Conservation (phyloP, 2,329 filamentous ascomycete genomes). For the Colletotrichum scovillei region DNA sequence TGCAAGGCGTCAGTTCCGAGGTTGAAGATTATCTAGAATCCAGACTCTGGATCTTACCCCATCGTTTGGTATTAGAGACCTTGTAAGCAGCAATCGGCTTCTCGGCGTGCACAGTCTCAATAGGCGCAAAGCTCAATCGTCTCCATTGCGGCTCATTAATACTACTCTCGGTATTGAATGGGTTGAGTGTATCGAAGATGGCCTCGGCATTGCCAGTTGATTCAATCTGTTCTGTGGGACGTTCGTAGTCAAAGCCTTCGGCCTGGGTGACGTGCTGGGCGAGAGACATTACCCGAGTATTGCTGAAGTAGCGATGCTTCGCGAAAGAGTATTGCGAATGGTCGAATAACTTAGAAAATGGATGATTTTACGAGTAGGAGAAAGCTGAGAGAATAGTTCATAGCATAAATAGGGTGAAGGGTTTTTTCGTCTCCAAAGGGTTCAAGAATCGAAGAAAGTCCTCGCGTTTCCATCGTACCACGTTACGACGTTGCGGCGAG, state of each 20-base stretch:
- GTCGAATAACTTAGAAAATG: background rate
- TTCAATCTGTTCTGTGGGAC: slow-evolving; percentile 39
- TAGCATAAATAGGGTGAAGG: too few relatives aligned
- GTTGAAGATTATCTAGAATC: background rate
- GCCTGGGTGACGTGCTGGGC: slow-evolving; percentile 54
- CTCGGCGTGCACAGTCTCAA: slow-evolving; percentile 39
- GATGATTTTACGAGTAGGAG: background rate
- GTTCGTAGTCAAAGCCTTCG: slow-evolving; percentile 54
- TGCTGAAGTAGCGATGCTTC: too few relatives aligned
- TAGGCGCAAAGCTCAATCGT: slow-evolving; percentile 43
- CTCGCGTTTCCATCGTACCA: slow-evolving; percentile 1
- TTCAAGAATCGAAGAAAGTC: background rate
- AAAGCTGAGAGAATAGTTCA: background rate
- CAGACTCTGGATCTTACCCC: slow-evolving; percentile 35
- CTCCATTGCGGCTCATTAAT: slow-evolving; percentile 37
- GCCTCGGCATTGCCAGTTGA: slow-evolving; percentile 37
- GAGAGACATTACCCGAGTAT: slow-evolving; percentile 49
- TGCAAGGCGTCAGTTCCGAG: slow-evolving; percentile 44
- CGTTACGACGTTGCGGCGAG: background rate
- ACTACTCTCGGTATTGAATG: slow-evolving; percentile 12
- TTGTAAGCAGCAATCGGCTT: slow-evolving; percentile 46
- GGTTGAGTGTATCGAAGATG: slow-evolving; percentile 42
- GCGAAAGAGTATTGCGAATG: background rate
- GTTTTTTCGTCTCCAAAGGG: too few relatives aligned
- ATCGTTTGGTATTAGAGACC: slow-evolving; percentile 42